Conservation (phyloP, 129 eudicot species). For the Chrysanthemum lavandulifolium region DNA sequence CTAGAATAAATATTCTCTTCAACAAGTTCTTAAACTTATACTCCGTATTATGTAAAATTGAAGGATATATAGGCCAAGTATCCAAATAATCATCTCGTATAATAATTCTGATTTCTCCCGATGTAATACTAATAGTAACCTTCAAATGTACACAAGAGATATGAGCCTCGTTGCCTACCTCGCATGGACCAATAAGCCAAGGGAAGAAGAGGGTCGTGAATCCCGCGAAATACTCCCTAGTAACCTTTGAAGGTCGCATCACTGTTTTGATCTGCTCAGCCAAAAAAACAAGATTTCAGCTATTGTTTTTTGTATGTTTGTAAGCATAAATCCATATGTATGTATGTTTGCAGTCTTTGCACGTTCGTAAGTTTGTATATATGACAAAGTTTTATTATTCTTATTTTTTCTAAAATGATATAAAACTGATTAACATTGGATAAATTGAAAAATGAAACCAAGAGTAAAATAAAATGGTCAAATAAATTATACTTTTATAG, state of each 20-base stretch:
- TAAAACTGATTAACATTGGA: not conserved
- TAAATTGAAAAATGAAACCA: no score
- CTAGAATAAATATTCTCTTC: no score
- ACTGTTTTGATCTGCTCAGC: slow-evolving; percentile 52
- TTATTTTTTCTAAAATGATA: not conserved
- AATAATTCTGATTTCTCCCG: no score
- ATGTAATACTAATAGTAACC: not conserved
- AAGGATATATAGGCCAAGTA: no score
- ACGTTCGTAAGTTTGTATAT: no score
- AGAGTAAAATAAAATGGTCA: no score
- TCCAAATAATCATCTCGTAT: not conserved
- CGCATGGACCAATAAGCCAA: slow-evolving; percentile 85
- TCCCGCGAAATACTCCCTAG: slow-evolving; percentile 70
- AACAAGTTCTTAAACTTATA: no score
- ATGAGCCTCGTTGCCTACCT: slow-evolving; percentile 41
- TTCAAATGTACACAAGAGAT: no score
- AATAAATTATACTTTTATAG: no score
- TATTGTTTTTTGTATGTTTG: not conserved
- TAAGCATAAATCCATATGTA: not conserved
- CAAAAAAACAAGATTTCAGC: not conserved
- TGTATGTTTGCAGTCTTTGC: no score
- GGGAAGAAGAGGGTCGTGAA: slow-evolving; percentile 76
- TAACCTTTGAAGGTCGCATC: slow-evolving; percentile 61
- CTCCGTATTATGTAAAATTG: no score
- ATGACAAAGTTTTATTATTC: not conserved